Evolutionary conservation across 805 yeast species (phyloP), one percentile per base, ranked within the genome.

Genomic region (Cephaloascus albidus): DNA sequence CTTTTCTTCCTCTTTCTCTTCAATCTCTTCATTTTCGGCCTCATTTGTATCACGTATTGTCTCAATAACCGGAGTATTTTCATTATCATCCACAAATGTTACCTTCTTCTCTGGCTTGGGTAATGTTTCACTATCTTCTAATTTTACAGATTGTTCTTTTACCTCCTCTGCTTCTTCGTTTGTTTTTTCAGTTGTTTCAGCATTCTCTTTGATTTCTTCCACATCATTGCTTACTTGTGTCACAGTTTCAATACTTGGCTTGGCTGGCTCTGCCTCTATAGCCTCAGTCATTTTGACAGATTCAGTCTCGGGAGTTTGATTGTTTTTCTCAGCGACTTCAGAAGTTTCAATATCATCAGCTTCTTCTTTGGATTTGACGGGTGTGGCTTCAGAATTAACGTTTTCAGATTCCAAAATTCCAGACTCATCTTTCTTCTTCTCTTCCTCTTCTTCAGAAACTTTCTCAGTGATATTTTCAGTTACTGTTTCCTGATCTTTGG

Each of bases 231-330:
- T n/a, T n/a, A n/a, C n/a, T n/a, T n/a, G n/a, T n/a, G n/a, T n/a
- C n/a, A n/a, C n/a, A n/a, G n/a, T n/a, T n/a, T n/a, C n/a, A n/a
- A n/a, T n/a, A n/a, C n/a, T n/a, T n/a, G n/a, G n/a, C n/a, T n/a
- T n/a, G n/a, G n/a, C n/a, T n/a, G n/a, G n/a, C n/a, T 38, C 40
- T 12, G 27, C 42, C 18, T 36, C 40, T 2, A 37, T 45, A 16
- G 37, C 44, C n/a, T 38, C 41, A 34, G 38, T 19, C 18, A 33
- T 34, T 20, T 18, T 35, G 16, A 32, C 20, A 16, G 38, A 36
- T 34, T 20, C 34, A 6, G 26, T 23, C 4, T 35, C 38, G 12
- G 14, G 14, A 26, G 10, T 14, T 10, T 10, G 14, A 10, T 26
- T 26, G 17, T 3, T 15, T 16, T 16, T 17, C 12, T 4, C n/a